Base-by-base conservation (phyloP, 768 basidiomycete genomes). In the Suillus fuscotomentosus region DNA sequence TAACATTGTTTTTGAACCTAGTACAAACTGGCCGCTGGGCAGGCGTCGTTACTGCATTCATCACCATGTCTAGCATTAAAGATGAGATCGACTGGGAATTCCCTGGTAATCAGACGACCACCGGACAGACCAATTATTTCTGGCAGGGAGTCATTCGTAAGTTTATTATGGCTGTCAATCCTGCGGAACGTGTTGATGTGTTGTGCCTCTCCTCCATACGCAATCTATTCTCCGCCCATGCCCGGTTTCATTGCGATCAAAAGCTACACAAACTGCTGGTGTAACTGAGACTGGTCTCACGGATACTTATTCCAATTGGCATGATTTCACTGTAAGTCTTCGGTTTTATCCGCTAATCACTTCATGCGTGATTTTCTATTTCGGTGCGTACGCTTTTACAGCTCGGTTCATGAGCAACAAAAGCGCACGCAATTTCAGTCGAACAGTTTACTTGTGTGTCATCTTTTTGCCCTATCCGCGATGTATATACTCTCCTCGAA, bases 51-150 rank as follows among this genome's bases (percentile, higher is more conserved):
- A 88, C 89, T 1, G 93, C 94, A 10, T 91, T 90, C 77, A 91
- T 93, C 70, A 90, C 88, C 6, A 94, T 94, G 93, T 86, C 85
- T 69, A 85, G 89, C 67, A 82, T 93, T 69, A 92, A 91, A 73
- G 90, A 92, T 70, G 92, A 94, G 72, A 91, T 94, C 60, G 92
- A 94, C 67, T 93, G 92, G 91, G 91, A 93, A 72, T 94, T 88
- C 70, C 89, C 91, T 62, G 90, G 91, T 7, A 79, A 78, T 54
- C 70, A 76, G 22, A 88, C 86, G 3, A 84, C 84, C 2, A 71
- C 87, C 62, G 93, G 81, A 10, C 94, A 96, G 76, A 88, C 86
- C 45, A 95, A 95, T 72, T 89, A 79, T 69, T 93, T 91, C 78
- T 93, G 90, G 90, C 85, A 90, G 72, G 88, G 88, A 36, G 61